Conservation (phyloP, 768 basidiomycete genomes). For the Postia placenta region DNA sequence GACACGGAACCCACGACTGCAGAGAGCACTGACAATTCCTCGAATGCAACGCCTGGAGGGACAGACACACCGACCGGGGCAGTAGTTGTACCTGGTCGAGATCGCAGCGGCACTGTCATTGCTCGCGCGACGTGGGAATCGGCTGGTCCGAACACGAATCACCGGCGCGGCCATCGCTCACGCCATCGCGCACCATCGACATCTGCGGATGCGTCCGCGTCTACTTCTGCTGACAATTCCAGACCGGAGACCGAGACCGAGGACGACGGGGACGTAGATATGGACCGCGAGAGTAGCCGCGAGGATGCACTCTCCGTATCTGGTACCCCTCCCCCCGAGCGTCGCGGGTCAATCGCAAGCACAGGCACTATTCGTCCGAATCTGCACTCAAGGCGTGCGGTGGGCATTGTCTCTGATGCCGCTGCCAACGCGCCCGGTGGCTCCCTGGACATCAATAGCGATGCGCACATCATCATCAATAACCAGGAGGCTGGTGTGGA, state of each 20-base stretch:
- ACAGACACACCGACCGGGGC: slow-evolving; percentile 55
- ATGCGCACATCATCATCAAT: slow-evolving; percentile 49
- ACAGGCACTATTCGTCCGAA: slow-evolving; percentile 21
- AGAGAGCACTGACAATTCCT: slow-evolving; percentile 46
- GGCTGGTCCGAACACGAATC: slow-evolving; percentile 18
- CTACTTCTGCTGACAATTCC: slow-evolving; percentile 41
- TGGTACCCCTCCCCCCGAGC: slow-evolving; percentile 27
- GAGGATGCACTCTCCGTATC: slow-evolving; percentile 17
- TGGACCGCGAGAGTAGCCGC: slow-evolving; percentile 36
- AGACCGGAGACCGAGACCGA: slow-evolving; percentile 75
- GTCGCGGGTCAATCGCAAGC: slow-evolving; percentile 13
- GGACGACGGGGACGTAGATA: slow-evolving; percentile 63
- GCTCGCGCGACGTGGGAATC: slow-evolving; percentile 60
- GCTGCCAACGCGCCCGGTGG: slow-evolving; percentile 24
- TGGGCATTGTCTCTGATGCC: slow-evolving; percentile 42
- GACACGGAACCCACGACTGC: slow-evolving; percentile 14
- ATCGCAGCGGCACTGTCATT: slow-evolving; percentile 72
- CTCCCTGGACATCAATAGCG: slow-evolving; percentile 35
- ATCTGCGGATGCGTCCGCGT: slow-evolving; percentile 20
- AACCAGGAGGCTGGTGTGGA: slow-evolving; percentile 38
- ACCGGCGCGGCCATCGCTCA: slow-evolving; percentile 17
- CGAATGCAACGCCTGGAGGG: slow-evolving; percentile 51
- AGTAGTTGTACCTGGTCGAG: slow-evolving; percentile 56
- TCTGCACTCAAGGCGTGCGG: slow-evolving; percentile 34
- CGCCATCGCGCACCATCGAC: slow-evolving; percentile 16